Conservation (phyloP, 495 filamentous ascomycete genomes). For the Daldinia concentrica region DNA sequence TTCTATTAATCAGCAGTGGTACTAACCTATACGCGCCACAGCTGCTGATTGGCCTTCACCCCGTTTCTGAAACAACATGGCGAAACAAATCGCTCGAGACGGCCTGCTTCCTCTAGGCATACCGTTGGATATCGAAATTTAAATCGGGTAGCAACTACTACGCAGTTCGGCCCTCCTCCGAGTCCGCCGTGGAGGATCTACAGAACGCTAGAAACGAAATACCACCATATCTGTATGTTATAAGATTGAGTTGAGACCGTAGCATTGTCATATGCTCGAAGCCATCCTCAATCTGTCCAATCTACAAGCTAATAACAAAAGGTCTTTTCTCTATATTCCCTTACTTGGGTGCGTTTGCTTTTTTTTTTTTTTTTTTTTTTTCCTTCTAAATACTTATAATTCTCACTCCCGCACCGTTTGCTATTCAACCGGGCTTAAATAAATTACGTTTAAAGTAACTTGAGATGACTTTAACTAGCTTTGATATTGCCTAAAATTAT, state of each 20-base stretch:
- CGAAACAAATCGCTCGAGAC: slow-evolving; percentile 36
- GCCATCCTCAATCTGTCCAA: not conserved
- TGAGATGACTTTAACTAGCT: not conserved
- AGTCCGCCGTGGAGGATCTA: slow-evolving; percentile 14
- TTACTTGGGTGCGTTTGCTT: too few relatives aligned
- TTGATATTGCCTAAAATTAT: not conserved
- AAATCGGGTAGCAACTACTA: slow-evolving; percentile 12
- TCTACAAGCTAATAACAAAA: too few relatives aligned
- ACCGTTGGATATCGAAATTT: slow-evolving; percentile 27
- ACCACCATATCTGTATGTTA: not conserved
- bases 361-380: too few relatives aligned
- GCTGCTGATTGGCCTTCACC: slow-evolving; percentile 16
- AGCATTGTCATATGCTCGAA: not conserved
- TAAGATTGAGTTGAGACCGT: not conserved
- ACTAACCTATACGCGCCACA: slow-evolving; percentile 37
- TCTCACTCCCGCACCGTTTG: too few relatives aligned
- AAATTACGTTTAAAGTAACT: not conserved
- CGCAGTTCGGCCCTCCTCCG: not conserved
- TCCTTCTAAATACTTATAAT: too few relatives aligned
- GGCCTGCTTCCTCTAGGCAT: slow-evolving; percentile 31
- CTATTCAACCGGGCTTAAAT: not conserved
- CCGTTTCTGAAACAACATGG: slow-evolving; percentile 30
- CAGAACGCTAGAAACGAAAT: not conserved
- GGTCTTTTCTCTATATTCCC: too few relatives aligned
- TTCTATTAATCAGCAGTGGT: not conserved